Evolutionary conservation across 805 yeast genomes (phyloP).

Genomic region (Kuraishia capsulata): DNA sequence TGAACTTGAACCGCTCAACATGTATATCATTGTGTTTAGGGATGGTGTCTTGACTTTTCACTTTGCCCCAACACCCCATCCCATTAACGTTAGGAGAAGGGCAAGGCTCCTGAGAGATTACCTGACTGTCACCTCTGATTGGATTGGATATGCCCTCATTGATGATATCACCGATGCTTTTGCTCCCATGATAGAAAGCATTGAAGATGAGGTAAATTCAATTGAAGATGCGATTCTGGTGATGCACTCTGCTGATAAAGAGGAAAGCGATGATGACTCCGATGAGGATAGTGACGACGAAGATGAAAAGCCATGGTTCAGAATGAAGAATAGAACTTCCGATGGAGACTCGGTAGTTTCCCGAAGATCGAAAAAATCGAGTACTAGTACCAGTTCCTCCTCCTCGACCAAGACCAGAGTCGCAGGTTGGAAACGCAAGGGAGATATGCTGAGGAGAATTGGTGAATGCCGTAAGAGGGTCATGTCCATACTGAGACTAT

Average conservation of each 20-base stretch:
- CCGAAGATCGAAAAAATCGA: conserved; percentile 8
- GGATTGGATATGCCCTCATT: conserved; percentile 94
- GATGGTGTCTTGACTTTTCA: conserved; percentile 92
- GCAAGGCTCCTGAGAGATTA: conserved; percentile 84
- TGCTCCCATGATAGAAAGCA: conserved; percentile 92
- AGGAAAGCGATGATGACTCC: conserved; percentile 32
- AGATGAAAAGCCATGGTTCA: conserved; percentile 18
- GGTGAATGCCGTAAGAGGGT: conserved; percentile 94
- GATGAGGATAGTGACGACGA: conserved; percentile 32
- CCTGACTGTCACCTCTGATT: conserved; percentile 83
- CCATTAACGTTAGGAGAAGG: conserved; percentile 89
- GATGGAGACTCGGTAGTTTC: conserved; percentile 20
- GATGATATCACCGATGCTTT: conserved; percentile 97
- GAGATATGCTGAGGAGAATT: conserved; percentile 89
- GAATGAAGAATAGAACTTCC: conserved; percentile 8
- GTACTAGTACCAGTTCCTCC: conserved; percentile 14
- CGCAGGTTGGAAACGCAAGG: conserved; percentile 82
- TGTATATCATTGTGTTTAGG: conserved; percentile 86
- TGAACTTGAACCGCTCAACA: conserved; percentile 81
- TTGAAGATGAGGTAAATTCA: conserved; percentile 89
- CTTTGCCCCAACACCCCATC: conserved; percentile 91
- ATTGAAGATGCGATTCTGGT: conserved; percentile 86
- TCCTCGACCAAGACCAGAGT: conserved; percentile 30
- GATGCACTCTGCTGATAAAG: conserved; percentile 60
- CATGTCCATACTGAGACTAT: conserved; percentile 75